Base-by-base conservation (phyloP, 2,329 filamentous ascomycete genomes). In the Lasiodiplodia gonubiensis region DNA sequence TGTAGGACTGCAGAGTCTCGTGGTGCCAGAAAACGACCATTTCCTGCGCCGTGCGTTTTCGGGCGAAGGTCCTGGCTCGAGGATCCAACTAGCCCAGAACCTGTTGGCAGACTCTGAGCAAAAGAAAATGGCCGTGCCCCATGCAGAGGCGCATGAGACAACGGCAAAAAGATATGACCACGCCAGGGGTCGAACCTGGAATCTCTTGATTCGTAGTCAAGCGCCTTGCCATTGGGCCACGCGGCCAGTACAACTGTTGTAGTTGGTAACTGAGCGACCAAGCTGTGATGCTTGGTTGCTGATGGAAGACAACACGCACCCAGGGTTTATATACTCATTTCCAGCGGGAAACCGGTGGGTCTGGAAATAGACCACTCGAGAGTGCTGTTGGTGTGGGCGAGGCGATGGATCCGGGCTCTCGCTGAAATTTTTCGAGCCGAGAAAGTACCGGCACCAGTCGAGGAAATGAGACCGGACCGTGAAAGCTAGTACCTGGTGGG, bases 181-280 rank as follows among this genome's bases (percentile, higher is more conserved):
- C 67, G 46, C 52, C 60, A 68, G 60, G 67, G 67, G 53, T 68
- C 67, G 67, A 68, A 68, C 76, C 76, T 75, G 72, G 69, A 78
- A 78, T 79, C 77, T 78, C 76, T 79, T 79, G 77, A 79, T 79
- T 83, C 82, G 82, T 84, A 85, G 83, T 85, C 83, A 85, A 84
- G 81, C 82, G 82, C 83, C 83, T 85, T 85, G 82, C 83, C 83
- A 85, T 85, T 85, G 82, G 83, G 83, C 83, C 83, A 85, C 46
- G 67, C 60, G 67, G 67, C 60, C 67, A 48, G 30, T 61, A 48
- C 4, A n/a, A 37, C 12, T 48, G 12, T 16, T 27, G 16, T 39
- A 23, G 4, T 1, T 42, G 39, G 6, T 42, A 8, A 42, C 3
- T 1, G 16, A 42, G 5, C 16, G 16, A 30, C 21, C 55, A 4